These are phyloP conservation scores for Chrysochromulina tobinii DNA, from an alignment of 78 protist species.

Conservation along the genomic window DNA sequence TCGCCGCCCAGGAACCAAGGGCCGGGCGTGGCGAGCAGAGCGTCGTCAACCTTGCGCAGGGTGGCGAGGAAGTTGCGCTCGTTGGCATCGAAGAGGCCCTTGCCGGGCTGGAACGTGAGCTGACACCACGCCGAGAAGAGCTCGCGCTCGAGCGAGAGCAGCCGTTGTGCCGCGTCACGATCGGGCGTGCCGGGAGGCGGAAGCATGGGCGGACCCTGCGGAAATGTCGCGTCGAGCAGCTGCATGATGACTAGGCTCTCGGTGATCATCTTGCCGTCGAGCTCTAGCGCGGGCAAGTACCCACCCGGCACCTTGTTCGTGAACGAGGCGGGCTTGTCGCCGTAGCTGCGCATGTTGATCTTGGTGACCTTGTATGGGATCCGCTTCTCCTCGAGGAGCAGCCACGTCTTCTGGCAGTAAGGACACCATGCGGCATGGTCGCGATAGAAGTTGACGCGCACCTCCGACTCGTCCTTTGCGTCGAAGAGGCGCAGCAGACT, in stretches of 20 bases:
- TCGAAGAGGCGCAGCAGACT: conserved; percentile 9
- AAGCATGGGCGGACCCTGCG: not conserved
- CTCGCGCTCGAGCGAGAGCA: conserved; percentile 13
- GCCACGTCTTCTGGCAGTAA: conserved; percentile 47
- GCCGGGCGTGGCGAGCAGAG: not conserved
- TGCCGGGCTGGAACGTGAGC: conserved; percentile 12
- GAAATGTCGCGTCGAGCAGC: not conserved
- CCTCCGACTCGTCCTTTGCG: not conserved
- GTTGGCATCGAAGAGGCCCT: not conserved
- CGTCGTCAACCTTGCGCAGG: not conserved
- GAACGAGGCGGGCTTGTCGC: conserved; percentile 28
- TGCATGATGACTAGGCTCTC: conserved; percentile 20
- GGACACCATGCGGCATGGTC: conserved; percentile 45
- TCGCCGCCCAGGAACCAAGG: conserved; percentile 58
- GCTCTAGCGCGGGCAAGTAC: conserved; percentile 33
- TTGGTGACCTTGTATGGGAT: conserved; percentile 1
- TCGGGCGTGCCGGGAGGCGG: not conserved
- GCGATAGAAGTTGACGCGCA: conserved; percentile 41
- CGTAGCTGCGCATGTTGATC: conserved; percentile 38
- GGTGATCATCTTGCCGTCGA: conserved; percentile 10
- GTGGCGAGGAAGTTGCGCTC: not conserved
- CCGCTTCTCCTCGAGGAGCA: conserved; percentile 28
- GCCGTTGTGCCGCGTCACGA: not conserved
- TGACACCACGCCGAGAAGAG: not conserved
- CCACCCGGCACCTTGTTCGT: conserved; percentile 22